Conservation (phyloP, 2,329 filamentous ascomycete genomes). For the Exserohilum turcica region DNA sequence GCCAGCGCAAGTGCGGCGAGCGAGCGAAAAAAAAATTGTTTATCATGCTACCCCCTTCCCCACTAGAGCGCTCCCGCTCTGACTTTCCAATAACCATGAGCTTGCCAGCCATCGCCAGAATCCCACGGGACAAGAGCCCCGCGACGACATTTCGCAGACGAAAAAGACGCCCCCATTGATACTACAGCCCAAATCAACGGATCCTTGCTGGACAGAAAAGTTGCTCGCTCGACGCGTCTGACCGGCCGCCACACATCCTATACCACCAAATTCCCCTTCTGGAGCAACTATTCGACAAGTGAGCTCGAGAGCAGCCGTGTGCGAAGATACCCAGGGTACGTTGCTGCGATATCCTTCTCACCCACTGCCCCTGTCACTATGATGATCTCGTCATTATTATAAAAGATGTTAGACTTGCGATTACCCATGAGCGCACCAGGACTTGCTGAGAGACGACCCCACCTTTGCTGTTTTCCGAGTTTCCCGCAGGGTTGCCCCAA, state of each 20-base stretch:
- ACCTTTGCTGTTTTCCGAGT: slow-evolving; percentile 24
- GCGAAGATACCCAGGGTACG: slow-evolving; percentile 17
- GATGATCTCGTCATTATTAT: slow-evolving; percentile 45
- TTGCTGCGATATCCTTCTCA: slow-evolving; percentile 5
- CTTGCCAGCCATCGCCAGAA: slow-evolving; percentile 22
- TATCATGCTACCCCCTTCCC: slow-evolving; percentile 25
- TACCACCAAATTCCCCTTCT: slow-evolving; percentile 10
- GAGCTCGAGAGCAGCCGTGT: not conserved
- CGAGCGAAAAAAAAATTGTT: slow-evolving; percentile 28
- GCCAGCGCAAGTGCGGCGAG: slow-evolving; percentile 15
- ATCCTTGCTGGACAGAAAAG: slow-evolving; percentile 9
- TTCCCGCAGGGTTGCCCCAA: slow-evolving; percentile 18
- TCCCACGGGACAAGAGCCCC: slow-evolving; percentile 19
- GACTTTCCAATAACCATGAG: slow-evolving; percentile 38
- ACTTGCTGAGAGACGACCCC: slow-evolving; percentile 41
- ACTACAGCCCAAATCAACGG: slow-evolving; percentile 5
- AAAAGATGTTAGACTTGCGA: slow-evolving; percentile 51
- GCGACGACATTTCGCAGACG: slow-evolving; percentile 11
- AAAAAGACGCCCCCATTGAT: slow-evolving; percentile 9
- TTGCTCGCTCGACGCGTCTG: slow-evolving; percentile 20
- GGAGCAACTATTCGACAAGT: slow-evolving; percentile 7
- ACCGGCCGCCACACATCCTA: not conserved
- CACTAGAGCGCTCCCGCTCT: slow-evolving; percentile 26
- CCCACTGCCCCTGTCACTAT: slow-evolving; percentile 21
- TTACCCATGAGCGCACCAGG: slow-evolving; percentile 44